Evolutionary conservation across 768 basidiomycete genomes (phyloP).

Genomic region (Melanogaster broomeanus): DNA sequence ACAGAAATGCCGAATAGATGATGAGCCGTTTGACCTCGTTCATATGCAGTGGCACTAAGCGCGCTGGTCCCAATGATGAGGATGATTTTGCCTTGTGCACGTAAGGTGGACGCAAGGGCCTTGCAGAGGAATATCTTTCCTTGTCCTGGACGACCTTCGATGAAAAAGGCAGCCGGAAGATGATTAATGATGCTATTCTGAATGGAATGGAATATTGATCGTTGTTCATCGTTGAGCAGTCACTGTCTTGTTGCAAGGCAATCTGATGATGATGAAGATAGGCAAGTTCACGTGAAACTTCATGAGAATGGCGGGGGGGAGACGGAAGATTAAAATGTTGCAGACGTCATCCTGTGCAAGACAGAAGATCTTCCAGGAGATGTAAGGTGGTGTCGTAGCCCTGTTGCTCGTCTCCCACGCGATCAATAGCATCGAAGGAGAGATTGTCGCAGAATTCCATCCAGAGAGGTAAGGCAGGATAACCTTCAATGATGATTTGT

Average conservation of each 20-base stretch:
- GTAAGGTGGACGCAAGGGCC: constrained; percentile 33
- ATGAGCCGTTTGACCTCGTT: constrained; percentile 39
- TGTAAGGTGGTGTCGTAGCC: background rate
- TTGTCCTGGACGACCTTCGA: constrained; percentile 42
- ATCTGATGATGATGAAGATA: background rate
- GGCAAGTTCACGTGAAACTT: background rate
- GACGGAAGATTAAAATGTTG: background rate
- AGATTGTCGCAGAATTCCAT: constrained; percentile 19
- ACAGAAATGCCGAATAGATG: constrained; percentile 39
- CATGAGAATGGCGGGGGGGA: background rate
- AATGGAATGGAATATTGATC: background rate
- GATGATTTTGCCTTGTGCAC: constrained; percentile 29
- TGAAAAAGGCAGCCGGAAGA: constrained; percentile 11
- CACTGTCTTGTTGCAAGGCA: background rate
- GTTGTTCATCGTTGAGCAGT: background rate
- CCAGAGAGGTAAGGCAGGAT: constrained; percentile 30
- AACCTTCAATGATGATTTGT: constrained; percentile 38
- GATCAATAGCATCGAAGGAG: constrained; percentile 13
- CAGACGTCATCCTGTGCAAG: background rate
- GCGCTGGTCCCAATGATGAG: constrained; percentile 21
- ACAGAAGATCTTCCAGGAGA: background rate
- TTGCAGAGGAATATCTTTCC: constrained; percentile 42
- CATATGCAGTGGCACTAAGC: constrained; percentile 36
- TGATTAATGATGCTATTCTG: background rate
- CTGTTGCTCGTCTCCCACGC: background rate